Percentiles rank a stretch among this genome's conserved stretches.
phyloP scores from a whole-genome alignment of 768 basidiomycete genomes.

The Agaricus bisporus region DNA sequence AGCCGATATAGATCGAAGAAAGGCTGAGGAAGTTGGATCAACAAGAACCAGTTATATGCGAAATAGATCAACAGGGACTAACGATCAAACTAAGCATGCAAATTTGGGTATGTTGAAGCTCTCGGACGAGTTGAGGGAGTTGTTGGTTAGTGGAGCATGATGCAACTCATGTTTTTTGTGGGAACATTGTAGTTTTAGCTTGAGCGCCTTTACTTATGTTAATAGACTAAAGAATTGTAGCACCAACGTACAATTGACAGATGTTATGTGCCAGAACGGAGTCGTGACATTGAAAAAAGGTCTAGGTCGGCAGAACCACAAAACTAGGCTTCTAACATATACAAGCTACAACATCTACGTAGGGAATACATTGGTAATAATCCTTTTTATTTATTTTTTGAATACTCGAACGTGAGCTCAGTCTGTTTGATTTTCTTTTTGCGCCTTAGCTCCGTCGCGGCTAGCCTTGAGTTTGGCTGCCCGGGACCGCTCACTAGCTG shows the following conservation, averaged over 20 bases:
- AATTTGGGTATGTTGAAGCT: constrained; percentile 40
- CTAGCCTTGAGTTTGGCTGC: constrained; percentile 34
- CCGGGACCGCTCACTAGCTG: constrained; percentile 66
- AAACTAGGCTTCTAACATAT: constrained; percentile 10
- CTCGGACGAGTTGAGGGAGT: constrained; percentile 56
- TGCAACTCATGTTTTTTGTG: constrained; percentile 27
- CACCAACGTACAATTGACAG: no score
- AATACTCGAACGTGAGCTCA: background rate
- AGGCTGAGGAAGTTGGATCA: constrained; percentile 45
- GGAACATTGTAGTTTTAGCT: no score
- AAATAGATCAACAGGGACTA: constrained; percentile 5
- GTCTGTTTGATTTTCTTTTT: constrained; percentile 11
- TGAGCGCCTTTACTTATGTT: no score
- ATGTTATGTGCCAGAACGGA: no score
- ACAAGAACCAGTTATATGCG: constrained; percentile 26
- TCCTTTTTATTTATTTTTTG: background rate
- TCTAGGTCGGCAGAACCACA: constrained; percentile 17
- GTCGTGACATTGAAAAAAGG: constrained; percentile 19
- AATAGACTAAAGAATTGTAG: no score
- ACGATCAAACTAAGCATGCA: constrained; percentile 18
- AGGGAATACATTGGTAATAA: background rate
- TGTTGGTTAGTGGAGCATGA: constrained; percentile 29
- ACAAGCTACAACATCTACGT: background rate
- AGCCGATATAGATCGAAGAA: constrained; percentile 81
- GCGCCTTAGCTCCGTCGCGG: constrained; percentile 21